Conservation (phyloP, 176 grass and related monocot species). For the Bothriochloa decipiens region DNA sequence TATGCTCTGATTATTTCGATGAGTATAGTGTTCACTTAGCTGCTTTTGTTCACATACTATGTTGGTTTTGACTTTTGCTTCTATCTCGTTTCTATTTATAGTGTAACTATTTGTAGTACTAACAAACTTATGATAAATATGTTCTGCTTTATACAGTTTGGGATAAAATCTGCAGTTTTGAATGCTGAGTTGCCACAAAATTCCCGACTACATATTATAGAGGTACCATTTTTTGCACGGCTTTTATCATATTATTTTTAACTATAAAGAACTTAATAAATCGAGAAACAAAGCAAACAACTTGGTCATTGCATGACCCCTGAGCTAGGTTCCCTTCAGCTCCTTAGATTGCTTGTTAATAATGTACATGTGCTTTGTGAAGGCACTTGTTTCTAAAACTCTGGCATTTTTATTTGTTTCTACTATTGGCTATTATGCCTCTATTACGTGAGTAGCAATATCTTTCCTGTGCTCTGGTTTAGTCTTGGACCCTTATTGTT, state of each 20-base stretch:
- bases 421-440: not conserved
- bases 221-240: conserved; percentile 51
- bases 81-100: conserved; percentile 6
- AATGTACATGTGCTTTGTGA: not conserved
- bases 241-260: conserved; percentile 32
- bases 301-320: no score
- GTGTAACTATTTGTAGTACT: conserved; percentile 9
- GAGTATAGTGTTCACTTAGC: not conserved
- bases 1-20: conserved; percentile 7
- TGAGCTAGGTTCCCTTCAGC: not conserved
- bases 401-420: conserved; percentile 20
- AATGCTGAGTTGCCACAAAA: conserved; percentile 99
- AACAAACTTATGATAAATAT: conserved; percentile 12
- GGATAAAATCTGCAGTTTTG: conserved; percentile 85
- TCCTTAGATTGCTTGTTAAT: not conserved
- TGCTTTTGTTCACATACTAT: conserved; percentile 16
- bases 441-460: not conserved
- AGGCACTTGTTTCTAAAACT: conserved; percentile 16
- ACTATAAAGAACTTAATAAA: not conserved
- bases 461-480: not conserved
- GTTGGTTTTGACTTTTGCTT: conserved; percentile 31
- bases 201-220: conserved; percentile 95
- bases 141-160: conserved; percentile 60
- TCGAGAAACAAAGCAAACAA: not conserved
- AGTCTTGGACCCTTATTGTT: not conserved